Evolutionary conservation across 495 filamentous ascomycete species (phyloP).

Genomic region (Aspergillus funiculosus): DNA sequence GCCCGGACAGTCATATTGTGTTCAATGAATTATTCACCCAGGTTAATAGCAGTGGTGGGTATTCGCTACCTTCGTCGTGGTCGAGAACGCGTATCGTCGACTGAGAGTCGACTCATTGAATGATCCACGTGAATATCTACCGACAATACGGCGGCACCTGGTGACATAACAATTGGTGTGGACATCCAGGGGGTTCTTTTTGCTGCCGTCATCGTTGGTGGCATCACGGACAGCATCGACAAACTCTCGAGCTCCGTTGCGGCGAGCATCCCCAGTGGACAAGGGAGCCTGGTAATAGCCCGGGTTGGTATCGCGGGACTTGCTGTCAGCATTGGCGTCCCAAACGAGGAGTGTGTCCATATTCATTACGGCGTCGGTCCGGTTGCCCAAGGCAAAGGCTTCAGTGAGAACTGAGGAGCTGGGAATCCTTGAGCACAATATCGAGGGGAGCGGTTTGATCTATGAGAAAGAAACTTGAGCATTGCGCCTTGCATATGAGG

Average conservation of each 20-base stretch:
- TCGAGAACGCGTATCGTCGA: too few species aligned
- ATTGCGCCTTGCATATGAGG: too few species aligned
- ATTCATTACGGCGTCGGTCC: constrained; percentile 34
- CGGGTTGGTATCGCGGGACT: constrained; percentile 31
- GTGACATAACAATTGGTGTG: constrained; percentile 56
- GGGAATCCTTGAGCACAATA: constrained; percentile 46
- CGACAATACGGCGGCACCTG: too few species aligned
- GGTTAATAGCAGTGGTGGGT: too few species aligned
- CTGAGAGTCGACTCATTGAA: too few species aligned
- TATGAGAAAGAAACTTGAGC: too few species aligned
- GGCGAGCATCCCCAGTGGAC: constrained; percentile 37
- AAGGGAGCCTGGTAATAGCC: constrained; percentile 53
- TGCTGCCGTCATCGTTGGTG: constrained; percentile 45
- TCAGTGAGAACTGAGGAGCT: constrained; percentile 48
- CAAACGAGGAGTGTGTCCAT: constrained; percentile 40
- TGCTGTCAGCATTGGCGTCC: constrained; percentile 48
- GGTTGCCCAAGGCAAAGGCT: constrained; percentile 44
- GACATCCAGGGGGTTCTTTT: constrained; percentile 55
- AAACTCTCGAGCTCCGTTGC: constrained; percentile 50
- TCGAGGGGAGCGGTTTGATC: constrained; percentile 41
- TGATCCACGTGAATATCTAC: too few species aligned
- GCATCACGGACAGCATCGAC: constrained; percentile 48
- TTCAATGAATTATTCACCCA: too few species aligned
- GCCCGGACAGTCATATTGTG: too few species aligned
- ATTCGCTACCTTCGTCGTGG: too few species aligned